Evolutionary conservation across 2,329 filamentous ascomycete genomes (phyloP), one percentile per base, ranked within the genome.

Genomic region (Hirsutella minnesotensis): DNA sequence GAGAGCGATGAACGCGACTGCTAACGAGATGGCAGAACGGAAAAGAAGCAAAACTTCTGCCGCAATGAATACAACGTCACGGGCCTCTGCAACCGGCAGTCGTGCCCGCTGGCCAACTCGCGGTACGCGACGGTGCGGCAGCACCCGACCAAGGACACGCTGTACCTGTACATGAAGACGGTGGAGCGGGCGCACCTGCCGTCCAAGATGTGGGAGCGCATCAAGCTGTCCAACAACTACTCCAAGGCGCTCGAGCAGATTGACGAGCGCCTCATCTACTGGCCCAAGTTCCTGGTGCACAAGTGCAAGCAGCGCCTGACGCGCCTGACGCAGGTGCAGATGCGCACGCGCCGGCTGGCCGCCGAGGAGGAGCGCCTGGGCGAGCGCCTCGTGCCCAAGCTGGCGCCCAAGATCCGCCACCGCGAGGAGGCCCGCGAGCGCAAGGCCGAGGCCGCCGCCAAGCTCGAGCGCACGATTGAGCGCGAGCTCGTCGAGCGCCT

Each of bases 161-260:
- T 96, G 49, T 96, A 95, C 67, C 81, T 96, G 44, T 96, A 94
- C 73, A 94, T 95, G 75, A 96, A 95, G 70, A 92, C 87, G 4
- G 78, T 89, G 52, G 88, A 95, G 69, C 85, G 92, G 48, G 75
- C 83, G 12, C 90, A 89, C 63, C 77, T 90, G 65, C 92, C 90
- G 1, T 82, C 79, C 46, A 94, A 94, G 65, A 80, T 90, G 68
- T 98, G 92, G 92, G 88, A 96, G 67, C 81, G 83, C 53, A 87
- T 95, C 60, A 86, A 88, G 58, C 72, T 98, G 29, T 87, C 86
- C 22, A 78, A 80, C 54, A 95, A 96, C 70, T 96, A 96, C 64
- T 78, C 81, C 49, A 84, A 89, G 59, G 92, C 92, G 1, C 75
- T 98, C 21, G 77, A 85, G 52, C 86, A 94, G 62, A 79, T 98